phyloP scores from a whole-genome alignment of 164 flowering plant species.

The Vitis rotundifolia region DNA sequence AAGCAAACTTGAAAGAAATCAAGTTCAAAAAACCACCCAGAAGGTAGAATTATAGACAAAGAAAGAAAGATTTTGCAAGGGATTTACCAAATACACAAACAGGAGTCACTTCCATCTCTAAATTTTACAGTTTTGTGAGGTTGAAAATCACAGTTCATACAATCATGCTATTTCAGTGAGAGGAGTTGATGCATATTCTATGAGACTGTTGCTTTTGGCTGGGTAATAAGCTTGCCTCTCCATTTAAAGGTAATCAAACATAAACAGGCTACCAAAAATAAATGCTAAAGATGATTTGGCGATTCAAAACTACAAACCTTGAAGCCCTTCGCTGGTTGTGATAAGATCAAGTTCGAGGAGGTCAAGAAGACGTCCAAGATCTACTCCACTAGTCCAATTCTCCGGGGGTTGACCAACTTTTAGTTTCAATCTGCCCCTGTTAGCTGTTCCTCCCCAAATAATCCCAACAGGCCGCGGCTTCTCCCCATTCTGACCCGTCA shows the following conservation, averaged over 20 bases:
- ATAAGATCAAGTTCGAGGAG: conserved; percentile 89
- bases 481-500: conserved; percentile 62
- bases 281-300: not conserved
- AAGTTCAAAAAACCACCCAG: no score
- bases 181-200: not conserved
- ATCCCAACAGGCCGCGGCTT: conserved; percentile 88
- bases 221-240: not conserved
- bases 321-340: conserved; percentile 63
- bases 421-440: conserved; percentile 87
- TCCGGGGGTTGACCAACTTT: conserved; percentile 87
- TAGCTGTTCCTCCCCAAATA: conserved; percentile 99
- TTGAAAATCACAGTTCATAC: no score
- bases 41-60: no score
- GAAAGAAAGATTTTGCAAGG: no score
- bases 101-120: no score
- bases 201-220: not conserved
- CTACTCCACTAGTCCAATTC: conserved; percentile 98
- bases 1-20: no score
- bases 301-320: conserved; percentile 52
- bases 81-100: no score
- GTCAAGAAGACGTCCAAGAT: conserved; percentile 93
- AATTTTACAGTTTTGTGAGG: no score
- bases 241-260: not conserved
- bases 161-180: no score
- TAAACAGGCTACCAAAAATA: not conserved